Percentiles rank a stretch among this genome's conserved stretches.
These are phyloP conservation scores for Calonectria pseudoturangicola DNA, from an alignment of 2,329 filamentous ascomycete genomes.

Conservation along the genomic window DNA sequence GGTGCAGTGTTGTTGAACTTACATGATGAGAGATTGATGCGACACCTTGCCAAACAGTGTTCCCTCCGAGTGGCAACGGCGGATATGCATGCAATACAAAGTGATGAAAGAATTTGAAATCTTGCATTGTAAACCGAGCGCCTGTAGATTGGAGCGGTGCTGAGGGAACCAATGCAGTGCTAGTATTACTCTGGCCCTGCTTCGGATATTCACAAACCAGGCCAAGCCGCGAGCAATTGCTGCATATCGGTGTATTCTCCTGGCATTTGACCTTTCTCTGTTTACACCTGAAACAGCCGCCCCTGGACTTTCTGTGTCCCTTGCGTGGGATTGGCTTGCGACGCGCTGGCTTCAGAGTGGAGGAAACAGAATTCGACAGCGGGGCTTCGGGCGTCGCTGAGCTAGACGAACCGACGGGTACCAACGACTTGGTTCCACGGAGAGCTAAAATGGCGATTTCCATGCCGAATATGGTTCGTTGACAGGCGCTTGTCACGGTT, in stretches of 20 bases:
- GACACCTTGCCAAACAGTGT: conserved; percentile 58
- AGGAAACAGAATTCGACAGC: background rate
- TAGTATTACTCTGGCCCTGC: background rate
- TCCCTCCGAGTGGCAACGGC: conserved; percentile 57
- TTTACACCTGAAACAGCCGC: conserved; percentile 49
- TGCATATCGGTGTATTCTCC: conserved; percentile 43
- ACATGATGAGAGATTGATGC: conserved; percentile 59
- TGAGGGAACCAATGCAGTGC: background rate
- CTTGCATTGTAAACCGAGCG: conserved; percentile 60
- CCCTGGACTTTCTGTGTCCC: conserved; percentile 44
- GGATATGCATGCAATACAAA: conserved; percentile 66
- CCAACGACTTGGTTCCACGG: background rate
- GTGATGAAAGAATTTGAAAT: conserved; percentile 71
- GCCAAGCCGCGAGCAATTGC: conserved; percentile 41
- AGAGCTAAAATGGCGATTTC: background rate
- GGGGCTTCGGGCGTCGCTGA: background rate
- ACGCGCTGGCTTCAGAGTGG: background rate
- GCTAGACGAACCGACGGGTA: background rate
- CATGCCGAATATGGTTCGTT: background rate
- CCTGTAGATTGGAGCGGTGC: conserved; percentile 29
- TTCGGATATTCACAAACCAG: conserved; percentile 44
- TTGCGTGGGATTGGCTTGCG: conserved; percentile 36
- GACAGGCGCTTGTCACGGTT: background rate
- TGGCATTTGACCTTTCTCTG: conserved; percentile 48
- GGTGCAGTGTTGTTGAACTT: background rate